phyloP scores from a whole-genome alignment of 2,329 filamentous ascomycete genomes.

The Cyanodermella asteris region DNA sequence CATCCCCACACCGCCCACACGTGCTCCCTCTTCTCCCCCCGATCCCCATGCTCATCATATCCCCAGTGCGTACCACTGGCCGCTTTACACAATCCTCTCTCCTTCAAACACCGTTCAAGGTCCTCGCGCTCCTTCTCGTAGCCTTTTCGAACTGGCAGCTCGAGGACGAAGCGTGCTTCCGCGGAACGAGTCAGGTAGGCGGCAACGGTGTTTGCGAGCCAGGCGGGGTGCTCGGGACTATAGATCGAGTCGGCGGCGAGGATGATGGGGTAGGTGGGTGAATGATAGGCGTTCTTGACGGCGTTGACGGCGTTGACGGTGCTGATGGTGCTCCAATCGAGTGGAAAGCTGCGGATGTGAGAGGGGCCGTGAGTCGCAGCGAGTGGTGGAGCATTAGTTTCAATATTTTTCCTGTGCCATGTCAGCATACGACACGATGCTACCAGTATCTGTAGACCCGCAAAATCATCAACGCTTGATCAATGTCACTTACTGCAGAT shows the following conservation, averaged over 20 bases:
- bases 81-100: conserved; percentile 31
- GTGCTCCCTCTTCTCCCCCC: neutral
- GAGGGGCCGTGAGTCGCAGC: too few relatives aligned
- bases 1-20: too few relatives aligned
- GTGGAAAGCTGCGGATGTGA: too few relatives aligned
- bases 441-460: too few relatives aligned
- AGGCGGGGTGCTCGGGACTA: conserved; percentile 55
- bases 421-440: too few relatives aligned
- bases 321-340: too few relatives aligned
- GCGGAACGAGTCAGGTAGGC: conserved; percentile 38
- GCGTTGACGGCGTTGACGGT: too few relatives aligned
- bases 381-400: too few relatives aligned
- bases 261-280: conserved; percentile 45
- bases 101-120: conserved; percentile 40
- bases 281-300: too few relatives aligned
- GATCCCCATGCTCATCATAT: conserved; percentile 24
- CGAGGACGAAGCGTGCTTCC: conserved; percentile 48
- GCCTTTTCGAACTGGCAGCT: conserved; percentile 57
- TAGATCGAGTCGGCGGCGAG: conserved; percentile 77
- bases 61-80: conserved; percentile 23
- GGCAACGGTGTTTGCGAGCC: conserved; percentile 49
- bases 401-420: too few relatives aligned
- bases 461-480: too few relatives aligned
- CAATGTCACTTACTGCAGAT: too few relatives aligned
- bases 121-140: conserved; percentile 39